Evolutionary conservation across 495 filamentous ascomycete species (phyloP).

Genomic region (Podospora conica): DNA sequence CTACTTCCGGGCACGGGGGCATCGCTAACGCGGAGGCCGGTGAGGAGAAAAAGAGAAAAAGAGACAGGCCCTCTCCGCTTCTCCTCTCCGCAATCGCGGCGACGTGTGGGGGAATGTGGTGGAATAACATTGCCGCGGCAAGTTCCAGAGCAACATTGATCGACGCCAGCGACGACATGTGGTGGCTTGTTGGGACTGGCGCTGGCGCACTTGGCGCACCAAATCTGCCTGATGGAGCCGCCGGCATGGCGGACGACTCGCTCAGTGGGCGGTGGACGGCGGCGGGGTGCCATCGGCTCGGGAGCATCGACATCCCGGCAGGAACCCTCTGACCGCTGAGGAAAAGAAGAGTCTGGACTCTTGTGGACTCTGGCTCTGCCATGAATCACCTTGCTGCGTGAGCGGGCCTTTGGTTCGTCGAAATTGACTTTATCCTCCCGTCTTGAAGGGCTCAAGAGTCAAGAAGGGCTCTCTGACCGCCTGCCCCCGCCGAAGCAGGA

Average conservation of each 20-base stretch:
- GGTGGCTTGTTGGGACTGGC: constrained; percentile 7
- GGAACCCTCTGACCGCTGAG: not conserved
- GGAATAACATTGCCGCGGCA: not conserved
- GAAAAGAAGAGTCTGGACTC: not conserved
- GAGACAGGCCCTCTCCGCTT: not conserved
- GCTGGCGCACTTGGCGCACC: constrained; percentile 7
- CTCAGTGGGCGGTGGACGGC: not conserved
- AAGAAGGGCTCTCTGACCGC: not conserved
- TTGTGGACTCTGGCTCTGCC: not conserved
- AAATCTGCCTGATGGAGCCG: constrained; percentile 13
- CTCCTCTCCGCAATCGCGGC: not conserved
- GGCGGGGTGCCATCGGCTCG: constrained; percentile 8
- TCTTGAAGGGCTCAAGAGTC: not conserved
- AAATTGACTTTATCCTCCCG: not conserved
- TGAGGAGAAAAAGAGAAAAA: not conserved
- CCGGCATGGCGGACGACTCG: constrained; percentile 4
- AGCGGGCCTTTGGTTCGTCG: not conserved
- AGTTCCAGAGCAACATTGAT: not conserved
- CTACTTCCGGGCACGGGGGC: not conserved
- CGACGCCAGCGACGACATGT: not conserved
- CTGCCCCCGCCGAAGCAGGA: not conserved
- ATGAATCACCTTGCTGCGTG: not conserved
- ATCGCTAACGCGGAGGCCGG: not conserved
- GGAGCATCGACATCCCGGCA: not conserved
- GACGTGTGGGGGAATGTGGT: not conserved